Evolutionary conservation across 805 yeast genomes (phyloP), one percentile per base, ranked within the genome.

Genomic region (Hanseniaspora osmophila): DNA sequence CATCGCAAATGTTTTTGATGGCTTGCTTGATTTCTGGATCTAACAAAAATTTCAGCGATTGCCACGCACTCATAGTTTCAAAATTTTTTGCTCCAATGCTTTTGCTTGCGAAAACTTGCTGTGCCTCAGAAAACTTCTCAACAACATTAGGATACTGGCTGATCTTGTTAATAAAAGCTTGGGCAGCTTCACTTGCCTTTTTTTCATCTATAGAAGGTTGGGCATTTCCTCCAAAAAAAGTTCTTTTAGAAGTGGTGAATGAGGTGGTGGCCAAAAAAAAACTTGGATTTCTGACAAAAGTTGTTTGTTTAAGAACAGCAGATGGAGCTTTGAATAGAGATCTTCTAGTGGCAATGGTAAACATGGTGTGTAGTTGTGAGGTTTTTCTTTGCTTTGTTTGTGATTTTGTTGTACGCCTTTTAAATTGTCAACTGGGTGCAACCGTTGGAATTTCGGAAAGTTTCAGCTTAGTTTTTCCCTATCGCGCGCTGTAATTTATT

Each of bases 1-100:
- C 62, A 9, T 40, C 45, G 40, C 53, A 56, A 37, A 58, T 53
- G 6, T 55, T 55, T 29, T 44, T 40, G 55, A 59, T 54, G 2
- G 61, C 54, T 9, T 45, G 43, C 43, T 54, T 56, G 30, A 57
- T 42, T 17, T 59, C 61, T 44, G 51, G 51, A 41, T 59, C 56
- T 48, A 51, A 51, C 11, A 59, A 39, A n/a, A 59, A 45, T 48
- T 56, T 57, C 29, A 59, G 49, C 49, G 54, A 51, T 47, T 55
- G 54, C 57, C 55, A 52, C 10, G 55, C 52, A 19, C 54, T 51
- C 6, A 52, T 37, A 2, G 48, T 18, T 17, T 52, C 49, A 16
- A 42, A 38, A n/a, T 51, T 52, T 11, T 46, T 27, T 37, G 42
- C 44, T 5, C 52, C 54, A 18, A 54, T 44, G 12, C 52, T 53